Percentiles rank a stretch among this genome's conserved stretches.
These are phyloP conservation scores for Chrysopogon serrulatus DNA, from an alignment of 176 grass and related monocot species.

Conservation along the genomic window DNA sequence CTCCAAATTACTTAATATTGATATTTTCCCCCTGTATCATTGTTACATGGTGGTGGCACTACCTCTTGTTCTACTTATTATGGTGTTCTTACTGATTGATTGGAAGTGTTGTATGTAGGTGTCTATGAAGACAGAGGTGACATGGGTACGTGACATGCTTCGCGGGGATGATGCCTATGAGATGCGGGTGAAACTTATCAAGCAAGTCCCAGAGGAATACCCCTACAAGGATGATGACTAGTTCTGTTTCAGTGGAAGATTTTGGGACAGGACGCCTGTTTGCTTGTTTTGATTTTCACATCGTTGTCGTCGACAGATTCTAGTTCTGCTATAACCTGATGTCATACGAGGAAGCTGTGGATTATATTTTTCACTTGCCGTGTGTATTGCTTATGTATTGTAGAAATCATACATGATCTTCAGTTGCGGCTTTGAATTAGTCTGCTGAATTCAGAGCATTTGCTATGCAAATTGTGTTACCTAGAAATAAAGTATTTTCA, in stretches of 20 bases:
- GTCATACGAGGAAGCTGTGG: slow-evolving; percentile 16
- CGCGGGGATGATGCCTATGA: slow-evolving; percentile 93
- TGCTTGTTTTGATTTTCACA: background rate
- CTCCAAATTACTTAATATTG: background rate
- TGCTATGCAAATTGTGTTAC: background rate
- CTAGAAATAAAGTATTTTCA: background rate
- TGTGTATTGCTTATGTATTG: slow-evolving; percentile 19
- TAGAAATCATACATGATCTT: background rate
- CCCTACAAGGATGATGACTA: slow-evolving; percentile 96
- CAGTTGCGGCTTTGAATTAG: background rate
- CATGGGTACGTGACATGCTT: slow-evolving; percentile 95
- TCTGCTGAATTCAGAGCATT: background rate
- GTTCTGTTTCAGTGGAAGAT: background rate
- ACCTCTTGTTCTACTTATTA: background rate
- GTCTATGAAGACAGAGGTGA: slow-evolving; percentile 96
- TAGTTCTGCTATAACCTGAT: background rate
- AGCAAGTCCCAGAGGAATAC: slow-evolving; percentile 97
- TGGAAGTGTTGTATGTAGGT: slow-evolving; percentile 43
- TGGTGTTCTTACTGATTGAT: background rate
- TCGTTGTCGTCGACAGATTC: background rate
- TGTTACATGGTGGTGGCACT: background rate
- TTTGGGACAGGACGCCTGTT: background rate
- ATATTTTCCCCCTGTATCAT: background rate
- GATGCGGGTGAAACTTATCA: slow-evolving; percentile 89
- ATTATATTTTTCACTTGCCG: slow-evolving; percentile 9